Base-by-base conservation (phyloP, 768 basidiomycete species). In the Leccinum pellstonianum region DNA sequence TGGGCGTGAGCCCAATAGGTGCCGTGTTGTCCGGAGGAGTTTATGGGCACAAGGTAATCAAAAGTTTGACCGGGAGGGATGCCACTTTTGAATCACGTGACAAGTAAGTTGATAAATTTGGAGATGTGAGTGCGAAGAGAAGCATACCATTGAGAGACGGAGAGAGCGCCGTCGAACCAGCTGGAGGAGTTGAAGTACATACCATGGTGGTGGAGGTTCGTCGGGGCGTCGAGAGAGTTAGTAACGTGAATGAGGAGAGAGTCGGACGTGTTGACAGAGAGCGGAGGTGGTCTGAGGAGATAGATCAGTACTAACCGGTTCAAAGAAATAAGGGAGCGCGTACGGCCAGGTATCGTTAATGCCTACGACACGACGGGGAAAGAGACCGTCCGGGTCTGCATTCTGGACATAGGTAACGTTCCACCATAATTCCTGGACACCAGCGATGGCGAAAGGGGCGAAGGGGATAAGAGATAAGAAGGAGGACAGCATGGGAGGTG, bases 321-420 rank as follows among this genome's bases (percentile, higher is more conserved):
- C 19, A n/a, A 0, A 0, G 23, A 27, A 41, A 10, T 19, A 8
- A 19, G 43, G 23, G 15, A 55, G 53, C 19, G 79, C 93, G 72
- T 73, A 95, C 88, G 95, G 95, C 96, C 95, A 98, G 5, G 91
- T 89, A 19, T 86, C 85, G 69, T 98, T 98, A 54, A 97, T 85
- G 55, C 95, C 95, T 53, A 97, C 84, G 53, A 86, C 93, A 9
- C 86, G 79, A 52, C 95, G 86, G 12, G 84, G 77, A 54, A 77
- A 83, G 54, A 94, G 83, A 5, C 90, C 92, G 69, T 96, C 94
- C 2, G 96, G 96, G 74, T 87, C 92, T 50, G 83, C 89, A 60
- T 86, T 74, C 27, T 86, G 73, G 56, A 92, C 86, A 61, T 92
- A 95, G 52, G 93, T 89, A 73, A 98, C 81, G 72, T 97, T 89